Evolutionary conservation across 768 basidiomycete species (phyloP).

Genomic region (Termitomyces eurrhizus): DNA sequence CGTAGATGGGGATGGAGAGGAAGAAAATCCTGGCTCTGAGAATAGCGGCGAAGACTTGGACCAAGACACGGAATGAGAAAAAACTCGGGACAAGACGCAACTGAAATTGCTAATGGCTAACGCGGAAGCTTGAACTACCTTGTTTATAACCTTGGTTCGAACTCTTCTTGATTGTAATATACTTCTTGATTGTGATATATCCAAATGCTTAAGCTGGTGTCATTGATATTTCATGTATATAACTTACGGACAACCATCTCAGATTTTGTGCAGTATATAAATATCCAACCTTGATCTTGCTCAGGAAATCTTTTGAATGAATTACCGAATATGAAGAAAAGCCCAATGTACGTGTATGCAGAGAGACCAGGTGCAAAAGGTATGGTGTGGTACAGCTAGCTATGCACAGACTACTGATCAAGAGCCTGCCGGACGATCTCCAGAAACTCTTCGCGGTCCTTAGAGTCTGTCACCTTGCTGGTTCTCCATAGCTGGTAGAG

Average conservation of each 20-base stretch:
- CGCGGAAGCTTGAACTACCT: not conserved
- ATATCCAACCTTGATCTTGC: too few species aligned
- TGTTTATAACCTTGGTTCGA: not conserved
- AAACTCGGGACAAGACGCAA: not conserved
- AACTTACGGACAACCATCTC: not conserved
- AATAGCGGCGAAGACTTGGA: not conserved
- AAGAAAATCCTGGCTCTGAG: slow-evolving; percentile 4
- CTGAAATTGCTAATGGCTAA: not conserved
- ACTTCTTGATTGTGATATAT: not conserved
- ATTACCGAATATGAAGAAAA: not conserved
- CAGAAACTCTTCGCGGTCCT: slow-evolving; percentile 34
- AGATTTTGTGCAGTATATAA: not conserved
- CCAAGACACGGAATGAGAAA: not conserved
- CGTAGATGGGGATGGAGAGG: slow-evolving; percentile 15
- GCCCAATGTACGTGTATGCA: not conserved
- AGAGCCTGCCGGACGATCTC: slow-evolving; percentile 32
- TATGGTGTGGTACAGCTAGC: not conserved
- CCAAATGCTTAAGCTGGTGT: not conserved
- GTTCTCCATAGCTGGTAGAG: slow-evolving; percentile 60
- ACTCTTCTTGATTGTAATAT: not conserved
- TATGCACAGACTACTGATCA: not conserved
- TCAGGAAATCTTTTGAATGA: too few species aligned
- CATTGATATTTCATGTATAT: not conserved
- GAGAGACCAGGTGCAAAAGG: not conserved
- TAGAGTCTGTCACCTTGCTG: slow-evolving; percentile 19